A percentile compares a stretch with the other conserved stretches of the same genome.
Conservation (phyloP, 768 basidiomycete genomes). For the Ramaria sp. region DNA sequence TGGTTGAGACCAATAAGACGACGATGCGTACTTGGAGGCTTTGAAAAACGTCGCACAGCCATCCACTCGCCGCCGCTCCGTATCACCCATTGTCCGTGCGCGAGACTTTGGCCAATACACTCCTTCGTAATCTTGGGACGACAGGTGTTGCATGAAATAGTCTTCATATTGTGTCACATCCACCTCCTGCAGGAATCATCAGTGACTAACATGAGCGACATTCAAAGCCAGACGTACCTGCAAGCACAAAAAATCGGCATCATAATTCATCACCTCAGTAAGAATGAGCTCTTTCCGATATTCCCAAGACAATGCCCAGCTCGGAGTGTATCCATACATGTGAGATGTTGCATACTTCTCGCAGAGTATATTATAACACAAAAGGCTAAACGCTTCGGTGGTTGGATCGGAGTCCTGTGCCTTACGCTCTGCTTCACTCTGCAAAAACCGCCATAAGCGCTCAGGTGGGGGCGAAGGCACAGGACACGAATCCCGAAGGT, state of each 20-base stretch:
- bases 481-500: slow-evolving; percentile 89
- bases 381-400: slow-evolving; percentile 66
- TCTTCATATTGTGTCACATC: slow-evolving; percentile 89
- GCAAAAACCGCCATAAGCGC: slow-evolving; percentile 62
- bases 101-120: slow-evolving; percentile 87
- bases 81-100: slow-evolving; percentile 84
- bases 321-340: slow-evolving; percentile 92
- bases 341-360: slow-evolving; percentile 81
- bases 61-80: slow-evolving; percentile 82
- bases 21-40: slow-evolving; percentile 57
- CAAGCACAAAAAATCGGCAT: slow-evolving; percentile 85
- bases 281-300: slow-evolving; percentile 86
- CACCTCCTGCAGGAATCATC: slow-evolving; percentile 44
- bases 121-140: slow-evolving; percentile 76
- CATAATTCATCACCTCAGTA: slow-evolving; percentile 69
- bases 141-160: slow-evolving; percentile 69
- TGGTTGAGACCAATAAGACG: not conserved
- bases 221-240: slow-evolving; percentile 30
- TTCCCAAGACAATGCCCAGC: slow-evolving; percentile 94
- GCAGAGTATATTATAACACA: slow-evolving; percentile 93
- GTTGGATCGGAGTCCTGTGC: slow-evolving; percentile 48
- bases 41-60: slow-evolving; percentile 98
- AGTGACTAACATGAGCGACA: not conserved
- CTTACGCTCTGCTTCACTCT: slow-evolving; percentile 50
- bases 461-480: slow-evolving; percentile 71